These are phyloP conservation scores for Aspergillus heteromorphus DNA, from an alignment of 495 filamentous ascomycete genomes.

Conservation along the genomic window DNA sequence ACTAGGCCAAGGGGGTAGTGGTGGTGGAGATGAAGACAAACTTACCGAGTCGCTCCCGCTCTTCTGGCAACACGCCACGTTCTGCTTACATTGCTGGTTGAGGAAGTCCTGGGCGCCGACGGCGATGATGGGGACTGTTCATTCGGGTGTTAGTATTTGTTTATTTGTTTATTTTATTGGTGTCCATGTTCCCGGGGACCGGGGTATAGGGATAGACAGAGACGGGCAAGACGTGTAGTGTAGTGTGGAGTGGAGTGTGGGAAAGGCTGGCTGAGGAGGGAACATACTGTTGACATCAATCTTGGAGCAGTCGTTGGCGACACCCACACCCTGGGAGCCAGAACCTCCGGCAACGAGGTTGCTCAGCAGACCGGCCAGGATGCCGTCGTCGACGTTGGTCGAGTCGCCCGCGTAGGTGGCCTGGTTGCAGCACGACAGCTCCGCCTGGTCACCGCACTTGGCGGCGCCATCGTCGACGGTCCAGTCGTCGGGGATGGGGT, in stretches of 20 bases:
- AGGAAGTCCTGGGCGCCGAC: slow-evolving; percentile 40
- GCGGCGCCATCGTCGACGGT: slow-evolving; percentile 44
- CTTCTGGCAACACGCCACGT: slow-evolving; percentile 48
- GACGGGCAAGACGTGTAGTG: too few species aligned
- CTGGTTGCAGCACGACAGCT: slow-evolving; percentile 47
- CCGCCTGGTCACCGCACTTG: slow-evolving; percentile 46
- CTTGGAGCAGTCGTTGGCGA: slow-evolving; percentile 39
- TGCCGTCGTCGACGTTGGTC: slow-evolving; percentile 24
- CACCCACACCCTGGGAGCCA: slow-evolving; percentile 29
- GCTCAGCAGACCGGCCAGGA: slow-evolving; percentile 25
- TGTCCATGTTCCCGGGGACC: too few species aligned
- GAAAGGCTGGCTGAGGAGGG: too few species aligned
- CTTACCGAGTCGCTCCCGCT: slow-evolving; percentile 35
- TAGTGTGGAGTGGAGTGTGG: too few species aligned
- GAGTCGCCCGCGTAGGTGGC: slow-evolving; percentile 41
- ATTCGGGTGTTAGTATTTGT: slow-evolving; percentile 8
- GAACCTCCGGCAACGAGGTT: slow-evolving; percentile 31
- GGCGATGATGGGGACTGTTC: slow-evolving; percentile 24
- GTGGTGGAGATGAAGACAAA: slow-evolving; percentile 10
- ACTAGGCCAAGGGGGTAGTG: too few species aligned
- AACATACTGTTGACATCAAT: slow-evolving; percentile 27
- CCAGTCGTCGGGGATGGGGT: slow-evolving; percentile 34
- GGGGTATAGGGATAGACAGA: too few species aligned
- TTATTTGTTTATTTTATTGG: not conserved
- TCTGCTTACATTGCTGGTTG: slow-evolving; percentile 50